A percentile compares a stretch with the other conserved stretches of the same genome.
Conservation (phyloP, 768 basidiomycete genomes). For the Boletus vermiculosoides region DNA sequence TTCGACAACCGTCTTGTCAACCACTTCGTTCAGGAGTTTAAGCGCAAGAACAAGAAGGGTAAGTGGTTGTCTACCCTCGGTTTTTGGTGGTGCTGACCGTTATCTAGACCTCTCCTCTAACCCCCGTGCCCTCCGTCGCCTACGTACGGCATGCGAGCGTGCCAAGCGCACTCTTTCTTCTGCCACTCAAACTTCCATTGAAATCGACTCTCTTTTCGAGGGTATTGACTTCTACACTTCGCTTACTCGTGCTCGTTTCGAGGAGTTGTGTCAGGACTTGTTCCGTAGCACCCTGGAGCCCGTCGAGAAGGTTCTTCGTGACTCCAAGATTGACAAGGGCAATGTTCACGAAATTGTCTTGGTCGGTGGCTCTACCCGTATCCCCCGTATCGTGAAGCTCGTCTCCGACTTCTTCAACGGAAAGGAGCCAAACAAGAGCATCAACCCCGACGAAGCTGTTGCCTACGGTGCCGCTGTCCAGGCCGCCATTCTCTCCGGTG, state of each 20-base stretch:
- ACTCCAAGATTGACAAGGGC: conserved; percentile 96
- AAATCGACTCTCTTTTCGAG: conserved; percentile 97
- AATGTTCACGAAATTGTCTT: conserved; percentile 97
- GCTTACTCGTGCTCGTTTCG: conserved; percentile 96
- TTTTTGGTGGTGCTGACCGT: conserved; percentile 7
- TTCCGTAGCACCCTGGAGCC: conserved; percentile 93
- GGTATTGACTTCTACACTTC: conserved; percentile 99
- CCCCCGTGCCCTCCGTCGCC: conserved; percentile 93
- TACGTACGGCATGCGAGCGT: conserved; percentile 97
- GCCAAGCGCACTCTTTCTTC: conserved; percentile 98
- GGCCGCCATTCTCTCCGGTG: conserved; percentile 95
- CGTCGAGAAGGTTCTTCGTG: conserved; percentile 96
- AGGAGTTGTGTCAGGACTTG: conserved; percentile 92
- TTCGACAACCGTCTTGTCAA: conserved; percentile 98
- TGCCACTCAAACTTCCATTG: conserved; percentile 93
- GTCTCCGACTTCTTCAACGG: conserved; percentile 99
- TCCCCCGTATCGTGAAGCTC: conserved; percentile 95
- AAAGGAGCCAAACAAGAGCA: conserved; percentile 98
- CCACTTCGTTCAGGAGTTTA: conserved; percentile 96
- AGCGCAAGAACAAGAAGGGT: conserved; percentile 97
- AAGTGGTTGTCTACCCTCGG: conserved; percentile 11
- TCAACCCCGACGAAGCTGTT: conserved; percentile 99
- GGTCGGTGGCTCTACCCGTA: conserved; percentile 98
- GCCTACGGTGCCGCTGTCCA: conserved; percentile 99
- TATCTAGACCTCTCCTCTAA: conserved; percentile 77